Conservation (phyloP, 1,139 yeast species). For the Spathaspora jeffriesii region DNA sequence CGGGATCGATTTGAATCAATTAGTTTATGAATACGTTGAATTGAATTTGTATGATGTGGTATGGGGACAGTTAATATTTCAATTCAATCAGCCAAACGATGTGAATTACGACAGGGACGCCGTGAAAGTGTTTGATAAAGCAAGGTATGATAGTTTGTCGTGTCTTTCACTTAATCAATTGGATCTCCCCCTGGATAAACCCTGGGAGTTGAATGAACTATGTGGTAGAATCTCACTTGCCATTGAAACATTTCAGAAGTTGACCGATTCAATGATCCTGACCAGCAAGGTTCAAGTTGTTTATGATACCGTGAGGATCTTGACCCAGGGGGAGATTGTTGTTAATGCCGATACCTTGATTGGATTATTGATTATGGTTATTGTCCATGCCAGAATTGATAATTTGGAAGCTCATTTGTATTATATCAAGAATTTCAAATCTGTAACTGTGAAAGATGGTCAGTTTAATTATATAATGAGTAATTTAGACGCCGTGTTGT, state of each 20-base stretch:
- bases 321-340: slow-evolving; percentile 37
- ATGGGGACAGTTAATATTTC: slow-evolving; percentile 54
- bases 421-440: slow-evolving; percentile 64
- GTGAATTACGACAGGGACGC: slow-evolving; percentile 31
- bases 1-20: slow-evolving; percentile 50
- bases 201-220: slow-evolving; percentile 39
- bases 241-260: slow-evolving; percentile 49
- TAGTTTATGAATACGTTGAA: slow-evolving; percentile 73
- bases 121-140: slow-evolving; percentile 25
- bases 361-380: slow-evolving; percentile 70
- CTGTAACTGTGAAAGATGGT: slow-evolving; percentile 30
- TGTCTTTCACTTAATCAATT: slow-evolving; percentile 72
- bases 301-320: slow-evolving; percentile 49
- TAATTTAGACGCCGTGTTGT: slow-evolving; percentile 80
- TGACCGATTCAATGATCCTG: slow-evolving; percentile 49
- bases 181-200: slow-evolving; percentile 51
- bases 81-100: slow-evolving; percentile 36
- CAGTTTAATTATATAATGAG: slow-evolving; percentile 54
- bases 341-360: slow-evolving; percentile 85
- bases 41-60: slow-evolving; percentile 61
- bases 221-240: slow-evolving; percentile 57
- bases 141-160: slow-evolving; percentile 42
- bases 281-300: slow-evolving; percentile 55
- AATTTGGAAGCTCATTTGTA: slow-evolving; percentile 64
- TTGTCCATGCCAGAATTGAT: slow-evolving; percentile 61